These are phyloP conservation scores for Calonectria ilicicola DNA, from an alignment of 2,329 filamentous ascomycete genomes.

Conservation along the genomic window DNA sequence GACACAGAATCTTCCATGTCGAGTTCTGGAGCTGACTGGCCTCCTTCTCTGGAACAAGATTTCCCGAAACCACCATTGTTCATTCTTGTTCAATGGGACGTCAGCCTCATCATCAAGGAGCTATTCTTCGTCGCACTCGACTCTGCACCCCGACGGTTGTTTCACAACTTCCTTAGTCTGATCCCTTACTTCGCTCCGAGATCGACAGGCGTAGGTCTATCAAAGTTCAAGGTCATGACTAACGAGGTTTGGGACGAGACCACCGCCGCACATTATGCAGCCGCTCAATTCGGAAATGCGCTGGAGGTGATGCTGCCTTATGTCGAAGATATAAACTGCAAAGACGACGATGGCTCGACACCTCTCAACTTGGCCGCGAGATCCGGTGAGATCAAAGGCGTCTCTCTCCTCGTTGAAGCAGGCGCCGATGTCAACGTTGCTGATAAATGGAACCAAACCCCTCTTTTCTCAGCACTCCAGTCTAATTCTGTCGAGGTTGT, in stretches of 20 bases:
- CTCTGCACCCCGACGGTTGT: neutral
- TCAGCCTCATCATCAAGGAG: constrained; percentile 25
- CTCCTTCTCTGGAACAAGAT: neutral
- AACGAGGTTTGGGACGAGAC: constrained; percentile 32
- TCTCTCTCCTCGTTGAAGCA: constrained; percentile 27
- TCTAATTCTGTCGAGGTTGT: constrained; percentile 23
- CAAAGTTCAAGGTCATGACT: constrained; percentile 23
- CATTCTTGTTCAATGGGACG: constrained; percentile 33
- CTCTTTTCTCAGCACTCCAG: constrained; percentile 29
- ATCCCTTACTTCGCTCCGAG: constrained; percentile 11
- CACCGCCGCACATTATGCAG: constrained; percentile 34
- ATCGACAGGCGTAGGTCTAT: neutral
- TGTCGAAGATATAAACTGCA: constrained; percentile 24
- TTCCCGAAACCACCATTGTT: constrained; percentile 29
- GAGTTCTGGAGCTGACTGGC: neutral
- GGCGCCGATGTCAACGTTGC: constrained; percentile 27
- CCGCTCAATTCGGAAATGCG: constrained; percentile 22
- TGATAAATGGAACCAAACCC: constrained; percentile 31
- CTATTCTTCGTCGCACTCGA: constrained; percentile 23
- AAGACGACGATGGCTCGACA: constrained; percentile 29
- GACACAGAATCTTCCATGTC: neutral
- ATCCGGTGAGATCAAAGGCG: constrained; percentile 20
- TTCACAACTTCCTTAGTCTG: neutral
- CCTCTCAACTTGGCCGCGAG: constrained; percentile 29
- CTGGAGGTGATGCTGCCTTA: constrained; percentile 32